Base-by-base conservation (phyloP, 352 stramenopile species). In the Globisporangium mamillatum region DNA sequence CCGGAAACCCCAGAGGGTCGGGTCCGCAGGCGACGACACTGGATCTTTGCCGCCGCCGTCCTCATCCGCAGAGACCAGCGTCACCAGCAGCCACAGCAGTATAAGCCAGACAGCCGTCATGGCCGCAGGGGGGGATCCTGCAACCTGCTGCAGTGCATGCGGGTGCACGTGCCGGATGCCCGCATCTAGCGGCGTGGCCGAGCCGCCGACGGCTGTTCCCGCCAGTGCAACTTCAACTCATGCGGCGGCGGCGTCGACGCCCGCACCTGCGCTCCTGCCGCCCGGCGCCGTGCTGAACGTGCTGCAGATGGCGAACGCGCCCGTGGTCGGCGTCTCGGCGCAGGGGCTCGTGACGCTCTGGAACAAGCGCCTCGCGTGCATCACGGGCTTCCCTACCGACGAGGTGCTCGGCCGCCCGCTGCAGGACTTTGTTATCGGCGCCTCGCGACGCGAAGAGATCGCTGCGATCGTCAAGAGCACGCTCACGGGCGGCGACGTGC, bases 251-350 rank as follows among this genome's bases (percentile, higher is more conserved):
- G n/a, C n/a, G n/a, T 10, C 16, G 16, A 8, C 34, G 18, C 14
- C 34, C 4, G 3, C 58, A 7, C 10, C n/a, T 5, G n/a, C 58
- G 58, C 58, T 55, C 20, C 32, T 72, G 25, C 27, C 67, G 48
- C 62, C 63, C 18, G 20, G 41, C 25, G 71, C 68, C 38, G 64
- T 77, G 46, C 69, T 80, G 22, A 50, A 62, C 20, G 54, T 93
- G 63, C 76, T 95, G 41, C 67, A 84, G 32, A 85, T 82, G n/a
- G 84, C 88, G 27, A 89, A 89, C 61, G 80, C 83, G 50, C 81
- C 86, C 1, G 86, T 89, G 20, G 67, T 93, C 18, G 86, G 81
- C 48, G 74, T 93, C 32, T 77, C 80, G 29, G 41, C 73, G 2
- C 70, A 86, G 52, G 84, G 82, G 32, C 10, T 67, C 53, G 79